A percentile compares a stretch with the other conserved stretches of the same genome.
These are phyloP conservation scores for Acacia confusa DNA, from an alignment of 306 rosid species.

Conservation along the genomic window DNA sequence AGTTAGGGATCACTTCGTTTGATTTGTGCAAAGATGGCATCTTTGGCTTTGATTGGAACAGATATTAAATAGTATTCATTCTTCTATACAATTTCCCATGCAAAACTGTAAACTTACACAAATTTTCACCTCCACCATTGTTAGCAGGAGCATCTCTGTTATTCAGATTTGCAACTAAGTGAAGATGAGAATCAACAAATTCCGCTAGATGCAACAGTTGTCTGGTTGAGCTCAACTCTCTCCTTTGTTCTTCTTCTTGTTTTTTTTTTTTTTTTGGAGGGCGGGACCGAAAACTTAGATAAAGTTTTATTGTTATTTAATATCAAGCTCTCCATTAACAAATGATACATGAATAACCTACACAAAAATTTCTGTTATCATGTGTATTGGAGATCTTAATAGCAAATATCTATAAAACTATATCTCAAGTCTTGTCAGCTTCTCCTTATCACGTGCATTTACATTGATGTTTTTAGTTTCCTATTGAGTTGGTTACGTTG, in stretches of 20 bases:
- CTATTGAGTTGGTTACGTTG: slow-evolving; percentile 31
- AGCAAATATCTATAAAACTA: not conserved
- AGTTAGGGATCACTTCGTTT: slow-evolving; percentile 26
- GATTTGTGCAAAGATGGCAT: slow-evolving; percentile 30
- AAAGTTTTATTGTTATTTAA: not conserved
- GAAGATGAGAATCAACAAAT: slow-evolving; percentile 38
- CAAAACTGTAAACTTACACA: slow-evolving; percentile 27
- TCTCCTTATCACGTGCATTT: slow-evolving; percentile 35
- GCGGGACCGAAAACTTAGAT: not conserved
- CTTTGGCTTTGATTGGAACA: slow-evolving; percentile 29
- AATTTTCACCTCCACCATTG: slow-evolving; percentile 12
- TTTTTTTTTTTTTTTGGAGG: not conserved
- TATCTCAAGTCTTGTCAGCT: not conserved
- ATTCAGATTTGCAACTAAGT: slow-evolving; percentile 30
- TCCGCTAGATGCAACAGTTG: slow-evolving; percentile 32
- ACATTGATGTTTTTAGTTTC: slow-evolving; percentile 15
- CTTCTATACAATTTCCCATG: slow-evolving; percentile 28
- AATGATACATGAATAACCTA: not conserved
- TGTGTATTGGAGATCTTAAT: not conserved
- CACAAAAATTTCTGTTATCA: not conserved
- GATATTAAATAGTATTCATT: not conserved
- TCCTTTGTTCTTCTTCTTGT: not conserved
- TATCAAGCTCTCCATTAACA: not conserved
- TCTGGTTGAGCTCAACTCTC: slow-evolving; percentile 37
- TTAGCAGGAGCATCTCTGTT: slow-evolving; percentile 31